phyloP scores from a whole-genome alignment of 306 rosid species.

The Inga oerstediana region DNA sequence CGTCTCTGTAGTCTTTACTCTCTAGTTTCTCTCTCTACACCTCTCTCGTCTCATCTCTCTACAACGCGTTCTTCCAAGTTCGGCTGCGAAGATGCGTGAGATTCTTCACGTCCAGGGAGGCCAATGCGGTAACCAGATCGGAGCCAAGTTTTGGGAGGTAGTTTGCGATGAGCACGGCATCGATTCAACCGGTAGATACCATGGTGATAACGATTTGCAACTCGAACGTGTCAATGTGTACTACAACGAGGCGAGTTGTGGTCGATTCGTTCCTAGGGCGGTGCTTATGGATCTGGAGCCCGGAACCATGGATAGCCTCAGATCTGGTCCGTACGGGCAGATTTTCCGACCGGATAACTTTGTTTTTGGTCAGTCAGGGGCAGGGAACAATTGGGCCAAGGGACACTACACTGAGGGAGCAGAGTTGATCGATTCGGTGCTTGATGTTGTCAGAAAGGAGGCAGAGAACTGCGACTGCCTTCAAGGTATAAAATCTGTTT shows the following conservation, averaged over 20 bases:
- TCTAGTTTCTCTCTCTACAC: neutral
- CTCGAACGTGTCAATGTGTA: constrained; percentile 72
- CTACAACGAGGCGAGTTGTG: constrained; percentile 76
- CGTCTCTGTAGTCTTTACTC: neutral
- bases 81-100: constrained; percentile 54
- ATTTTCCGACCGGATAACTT: constrained; percentile 69
- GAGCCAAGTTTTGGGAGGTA: constrained; percentile 78
- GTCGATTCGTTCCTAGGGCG: constrained; percentile 62
- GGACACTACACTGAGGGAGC: constrained; percentile 78
- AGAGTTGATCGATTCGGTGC: constrained; percentile 73
- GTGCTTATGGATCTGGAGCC: constrained; percentile 77
- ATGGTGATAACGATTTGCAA: constrained; percentile 61
- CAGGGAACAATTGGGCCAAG: constrained; percentile 76
- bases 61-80: neutral
- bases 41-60: neutral
- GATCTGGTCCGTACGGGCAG: constrained; percentile 73
- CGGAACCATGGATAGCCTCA: constrained; percentile 73
- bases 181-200: constrained; percentile 63
- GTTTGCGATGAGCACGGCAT: constrained; percentile 73
- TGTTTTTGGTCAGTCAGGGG: constrained; percentile 73
- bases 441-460: constrained; percentile 69
- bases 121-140: constrained; percentile 77
- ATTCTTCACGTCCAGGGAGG: constrained; percentile 73
- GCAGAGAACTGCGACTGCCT: constrained; percentile 75
- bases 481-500: constrained; percentile 46